Conservation (phyloP, 306 rosid genomes). For the Casuarina equisetifolia region DNA sequence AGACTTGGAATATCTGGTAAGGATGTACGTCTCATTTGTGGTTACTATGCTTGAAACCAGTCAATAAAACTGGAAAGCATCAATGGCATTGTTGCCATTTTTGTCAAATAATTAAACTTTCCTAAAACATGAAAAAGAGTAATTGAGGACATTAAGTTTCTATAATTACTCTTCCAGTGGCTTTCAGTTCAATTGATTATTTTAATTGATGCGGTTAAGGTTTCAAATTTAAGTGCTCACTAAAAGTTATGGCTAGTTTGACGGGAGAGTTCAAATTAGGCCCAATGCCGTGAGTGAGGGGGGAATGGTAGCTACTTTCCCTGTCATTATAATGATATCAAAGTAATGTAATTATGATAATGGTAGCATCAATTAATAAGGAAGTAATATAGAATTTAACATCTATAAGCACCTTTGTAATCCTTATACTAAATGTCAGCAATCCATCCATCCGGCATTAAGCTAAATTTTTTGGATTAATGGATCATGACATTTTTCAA, state of each 20-base stretch:
- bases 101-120: background rate
- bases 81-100: background rate
- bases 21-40: background rate
- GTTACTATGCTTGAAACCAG: background rate
- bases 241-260: slow-evolving; percentile 6
- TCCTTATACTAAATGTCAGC: too few relatives aligned
- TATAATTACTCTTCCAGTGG: background rate
- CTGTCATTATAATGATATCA: too few relatives aligned
- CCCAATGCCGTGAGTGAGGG: slow-evolving; percentile 63
- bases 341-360: too few relatives aligned
- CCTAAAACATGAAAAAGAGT: background rate
- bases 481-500: too few relatives aligned
- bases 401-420: too few relatives aligned
- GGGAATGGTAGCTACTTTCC: slow-evolving; percentile 39
- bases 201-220: slow-evolving; percentile 11
- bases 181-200: background rate
- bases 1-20: background rate
- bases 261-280: slow-evolving; percentile 61
- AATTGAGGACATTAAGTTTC: background rate
- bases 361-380: too few relatives aligned
- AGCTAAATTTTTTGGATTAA: too few relatives aligned
- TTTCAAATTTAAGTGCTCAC: slow-evolving; percentile 7
- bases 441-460: too few relatives aligned
- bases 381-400: too few relatives aligned
- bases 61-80: background rate